Evolutionary conservation across 495 filamentous ascomycete genomes (phyloP).

Genomic region (Arthonia radiata): DNA sequence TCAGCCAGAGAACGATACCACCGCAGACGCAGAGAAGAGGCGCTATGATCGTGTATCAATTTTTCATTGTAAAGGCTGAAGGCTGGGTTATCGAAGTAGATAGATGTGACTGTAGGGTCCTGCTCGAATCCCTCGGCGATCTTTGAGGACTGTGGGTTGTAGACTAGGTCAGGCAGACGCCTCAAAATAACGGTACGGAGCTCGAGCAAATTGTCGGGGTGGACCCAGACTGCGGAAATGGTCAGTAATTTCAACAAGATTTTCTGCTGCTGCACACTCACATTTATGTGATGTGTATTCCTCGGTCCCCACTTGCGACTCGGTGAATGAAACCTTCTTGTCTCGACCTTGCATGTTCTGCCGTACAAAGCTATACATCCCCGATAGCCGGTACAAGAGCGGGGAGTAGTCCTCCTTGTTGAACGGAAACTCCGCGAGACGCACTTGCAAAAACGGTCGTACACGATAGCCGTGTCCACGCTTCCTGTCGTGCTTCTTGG

Average conservation of each 20-base stretch:
- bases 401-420: constrained; percentile 90
- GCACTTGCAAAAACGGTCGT: constrained; percentile 69
- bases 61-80: constrained; percentile 75
- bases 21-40: constrained; percentile 60
- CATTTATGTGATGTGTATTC: constrained; percentile 82
- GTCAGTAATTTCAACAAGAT: not conserved
- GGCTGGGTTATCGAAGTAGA: constrained; percentile 78
- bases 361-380: constrained; percentile 86
- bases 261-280: constrained; percentile 8
- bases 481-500: constrained; percentile 93
- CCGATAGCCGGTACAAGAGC: constrained; percentile 65
- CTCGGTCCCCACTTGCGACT: constrained; percentile 25
- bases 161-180: constrained; percentile 70
- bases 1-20: constrained; percentile 75
- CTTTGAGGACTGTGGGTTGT: constrained; percentile 65
- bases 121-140: constrained; percentile 46
- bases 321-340: constrained; percentile 17
- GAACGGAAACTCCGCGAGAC: constrained; percentile 65
- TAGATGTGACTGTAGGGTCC: constrained; percentile 77
- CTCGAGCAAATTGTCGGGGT: constrained; percentile 80
- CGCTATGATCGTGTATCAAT: constrained; percentile 48
- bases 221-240: constrained; percentile 52
- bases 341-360: constrained; percentile 42
- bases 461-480: constrained; percentile 58
- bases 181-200: constrained; percentile 87